These are phyloP conservation scores for Tephrocybe sp. DNA, from an alignment of 768 basidiomycete species.

Conservation along the genomic window DNA sequence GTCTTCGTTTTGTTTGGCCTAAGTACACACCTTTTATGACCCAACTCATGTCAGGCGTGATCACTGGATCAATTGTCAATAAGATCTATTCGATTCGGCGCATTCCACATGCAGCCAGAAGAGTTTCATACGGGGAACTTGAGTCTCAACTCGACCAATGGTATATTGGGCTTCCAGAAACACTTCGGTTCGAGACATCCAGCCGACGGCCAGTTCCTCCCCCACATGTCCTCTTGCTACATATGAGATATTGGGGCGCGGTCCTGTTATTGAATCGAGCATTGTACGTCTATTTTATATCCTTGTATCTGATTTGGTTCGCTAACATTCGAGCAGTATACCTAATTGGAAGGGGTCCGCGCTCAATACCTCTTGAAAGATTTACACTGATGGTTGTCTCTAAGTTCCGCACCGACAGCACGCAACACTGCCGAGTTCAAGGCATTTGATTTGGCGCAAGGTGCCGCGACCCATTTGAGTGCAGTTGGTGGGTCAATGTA, in stretches of 20 bases:
- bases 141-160: constrained; percentile 72
- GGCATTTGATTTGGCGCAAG: constrained; percentile 73
- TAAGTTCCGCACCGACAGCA: constrained; percentile 41
- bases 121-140: constrained; percentile 48
- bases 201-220: constrained; percentile 53
- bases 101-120: constrained; percentile 42
- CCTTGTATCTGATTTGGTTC: not conserved
- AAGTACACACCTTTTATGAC: not conserved
- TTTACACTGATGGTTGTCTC: constrained; percentile 6
- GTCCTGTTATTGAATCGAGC: constrained; percentile 74
- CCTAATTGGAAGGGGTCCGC: constrained; percentile 69
- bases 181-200: constrained; percentile 56
- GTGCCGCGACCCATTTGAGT: constrained; percentile 70
- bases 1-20: constrained; percentile 19
- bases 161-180: constrained; percentile 66
- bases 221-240: constrained; percentile 65
- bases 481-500: constrained; percentile 45
- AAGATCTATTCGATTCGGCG: constrained; percentile 68
- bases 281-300: constrained; percentile 53
- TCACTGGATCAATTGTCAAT: constrained; percentile 64
- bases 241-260: constrained; percentile 74
- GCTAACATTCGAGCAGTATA: constrained; percentile 42
- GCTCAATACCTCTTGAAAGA: not conserved
- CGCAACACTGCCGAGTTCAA: constrained; percentile 55
- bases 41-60: constrained; percentile 43